Base-by-base conservation (phyloP, 768 basidiomycete species). In the Lactarius tabidus region DNA sequence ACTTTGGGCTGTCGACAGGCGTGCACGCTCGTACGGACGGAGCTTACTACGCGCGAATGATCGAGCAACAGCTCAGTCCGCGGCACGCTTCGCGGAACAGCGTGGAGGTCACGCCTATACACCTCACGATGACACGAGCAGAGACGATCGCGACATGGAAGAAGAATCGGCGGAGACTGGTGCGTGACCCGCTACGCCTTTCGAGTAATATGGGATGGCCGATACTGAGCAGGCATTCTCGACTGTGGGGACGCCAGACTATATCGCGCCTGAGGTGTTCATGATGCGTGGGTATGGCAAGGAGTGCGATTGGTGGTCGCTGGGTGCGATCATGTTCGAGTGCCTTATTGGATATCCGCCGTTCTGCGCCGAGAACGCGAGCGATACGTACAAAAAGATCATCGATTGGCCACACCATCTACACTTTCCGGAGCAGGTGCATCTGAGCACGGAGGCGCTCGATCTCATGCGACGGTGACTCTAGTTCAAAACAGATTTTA, bases 241-340 rank as follows among this genome's bases (percentile, higher is more conserved):
- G 6, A 98, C 97, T 14, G 96, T 98, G 66, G 95, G 95, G 38
- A 98, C 95, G 28, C 95, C 95, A 1, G 96, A 98, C 75, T 84
- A 97, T 75, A 97, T 98, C 71, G 94, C 96, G 3, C 95, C 95
- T 1, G 95, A 98, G 76, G 96, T 98, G 72, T 98, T 98, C 81
- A 77, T 90, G 69, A 93, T 95, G 75, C 89, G 91, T 72, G 97
- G 97, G 15, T 98, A 98, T 75, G 94, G 93, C 33, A 94, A 96
- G 71, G 95, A 96, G 76, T 98, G 95, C 73, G 97, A 99, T 75
- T 98, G 95, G 95, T 99, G 97, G 97, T 97, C 95, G 10, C 82
- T 98, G n/a, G 97, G 97, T 2, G 93, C 95, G 28, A 98, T 98
- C 79, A 95, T 93, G 90, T 99, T 96, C 75, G 96, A 98, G 77